Percentiles rank a stretch among this genome's conserved stretches.
phyloP scores from a whole-genome alignment of 805 yeast species.

The Kodamaea kaohsiungensis region DNA sequence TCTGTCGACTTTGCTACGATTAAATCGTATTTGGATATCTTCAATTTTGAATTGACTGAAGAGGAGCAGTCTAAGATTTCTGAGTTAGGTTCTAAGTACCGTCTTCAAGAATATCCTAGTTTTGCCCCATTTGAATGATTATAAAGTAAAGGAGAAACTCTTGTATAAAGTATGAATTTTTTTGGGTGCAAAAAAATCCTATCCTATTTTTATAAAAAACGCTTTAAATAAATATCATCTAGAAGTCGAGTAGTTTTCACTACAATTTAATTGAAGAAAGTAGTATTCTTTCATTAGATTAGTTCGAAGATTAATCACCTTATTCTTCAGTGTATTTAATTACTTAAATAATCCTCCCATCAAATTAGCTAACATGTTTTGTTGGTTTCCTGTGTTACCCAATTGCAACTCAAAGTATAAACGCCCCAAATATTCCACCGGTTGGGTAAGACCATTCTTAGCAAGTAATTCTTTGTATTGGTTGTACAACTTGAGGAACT shows the following conservation, averaged over 20 bases:
- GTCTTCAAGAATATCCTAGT: neutral
- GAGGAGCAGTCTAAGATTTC: slow-evolving; percentile 78
- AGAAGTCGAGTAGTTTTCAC: too few species aligned
- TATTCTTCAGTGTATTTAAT: neutral
- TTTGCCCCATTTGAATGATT: neutral
- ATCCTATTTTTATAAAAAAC: too few species aligned
- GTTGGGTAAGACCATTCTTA: slow-evolving; percentile 38
- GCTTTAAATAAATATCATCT: too few species aligned
- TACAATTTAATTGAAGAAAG: too few species aligned
- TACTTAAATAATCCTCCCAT: slow-evolving; percentile 58
- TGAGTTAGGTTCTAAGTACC: slow-evolving; percentile 33
- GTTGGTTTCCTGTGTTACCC: slow-evolving; percentile 41
- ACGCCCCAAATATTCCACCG: slow-evolving; percentile 60
- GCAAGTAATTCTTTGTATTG: slow-evolving; percentile 46
- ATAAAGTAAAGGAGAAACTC: too few species aligned
- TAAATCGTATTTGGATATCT: slow-evolving; percentile 56
- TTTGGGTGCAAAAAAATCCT: neutral
- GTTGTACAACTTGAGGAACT: slow-evolving; percentile 53
- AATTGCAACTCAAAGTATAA: slow-evolving; percentile 57
- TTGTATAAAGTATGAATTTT: neutral
- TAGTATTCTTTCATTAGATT: too few species aligned
- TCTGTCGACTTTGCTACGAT: slow-evolving; percentile 68
- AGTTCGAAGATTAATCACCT: too few species aligned
- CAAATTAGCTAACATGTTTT: slow-evolving; percentile 53
- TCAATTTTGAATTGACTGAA: slow-evolving; percentile 51